Base-by-base conservation (phyloP, 2,329 filamentous ascomycete species). In the Sporothrix humicola region DNA sequence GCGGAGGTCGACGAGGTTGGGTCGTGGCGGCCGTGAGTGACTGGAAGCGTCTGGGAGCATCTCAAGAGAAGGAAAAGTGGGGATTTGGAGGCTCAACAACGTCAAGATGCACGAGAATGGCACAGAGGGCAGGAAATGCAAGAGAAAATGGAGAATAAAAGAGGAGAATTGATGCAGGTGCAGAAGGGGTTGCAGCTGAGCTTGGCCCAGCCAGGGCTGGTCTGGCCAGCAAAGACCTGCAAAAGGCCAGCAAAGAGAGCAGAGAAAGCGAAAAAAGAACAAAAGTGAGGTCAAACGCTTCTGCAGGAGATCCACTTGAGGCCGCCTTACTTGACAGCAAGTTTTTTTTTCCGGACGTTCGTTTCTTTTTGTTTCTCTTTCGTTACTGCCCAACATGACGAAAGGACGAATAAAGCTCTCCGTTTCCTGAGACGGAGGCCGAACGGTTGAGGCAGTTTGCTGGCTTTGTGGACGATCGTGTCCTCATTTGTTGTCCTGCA, bases 81-180 rank as follows among this genome's bases (percentile, higher is more conserved):
- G 9, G 61, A 66, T 44, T 7, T 48, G 42, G 61, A 66, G 42
- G 61, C 61, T 48, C 61, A 66, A 66, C 42, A 66, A 26, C 61
- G 20, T 17, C 61, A 48, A 48, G 42, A 46, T 46, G 42, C n/a
- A 23, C 58, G 56, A n/a, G n/a, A 42, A 54, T 26, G 46, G 12
- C 20, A 15, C n/a, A 13, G 5, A 46, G 61, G 37, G 46, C 0
- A 46, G 17, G 8, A n/a, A 10, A 23, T 2, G 7, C 9, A 20
- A 20, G 42, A 26, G 7, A 20, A n/a, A 17, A 31, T 31, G 37
- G 56, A 17, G 23, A 26, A 42, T 12, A 37, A 42, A 58, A 65
- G 61, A 46, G 26, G 56, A 37, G n/a, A 46, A 48, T 13, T 4
- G 44, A 66, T 31, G 44, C 63, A 66, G 31, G 44, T 23, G 42